Evolutionary conservation across 164 flowering plant genomes (phyloP), one percentile per base, ranked within the genome.

Genomic region (Annona cherimola): DNA sequence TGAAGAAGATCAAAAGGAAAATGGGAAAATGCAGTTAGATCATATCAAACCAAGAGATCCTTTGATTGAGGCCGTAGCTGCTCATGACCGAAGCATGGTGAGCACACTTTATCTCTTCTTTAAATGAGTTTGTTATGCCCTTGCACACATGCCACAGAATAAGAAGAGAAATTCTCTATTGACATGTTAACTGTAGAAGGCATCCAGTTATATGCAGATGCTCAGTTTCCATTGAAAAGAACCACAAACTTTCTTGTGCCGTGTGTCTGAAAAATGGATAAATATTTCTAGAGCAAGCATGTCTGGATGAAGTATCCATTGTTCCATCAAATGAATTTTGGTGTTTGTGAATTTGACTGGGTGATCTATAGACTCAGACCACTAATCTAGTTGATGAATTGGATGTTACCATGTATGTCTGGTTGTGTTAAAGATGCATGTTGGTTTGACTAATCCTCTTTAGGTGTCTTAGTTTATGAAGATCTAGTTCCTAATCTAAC

Each of bases 71-170:
- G 96, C 91, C 68, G 89, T 91, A 74, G 93, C 84, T 74, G 88
- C 96, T 71, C 94, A 83, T 77, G 97, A 90, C 79, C 90, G 85
- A 86, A 88, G 89, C 89, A 90, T 75, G 86, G 99, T 95, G 81
- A 73, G 4, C 41, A 55, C 70, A 16, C 4, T 69, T 35, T 16
- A 4, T 50, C 66, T 43, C 18, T 42, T 40, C 57, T 16, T 50
- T 50, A 50, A 50, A 12, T 50, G 57, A 50, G 57, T 2, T 50
- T 50, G 14, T 2, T 50, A 16, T 11, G 14, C 57, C 14, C 11
- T 9, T 50, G 57, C 3, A 50, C 57, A 8, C 57, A 50, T 50
- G 57, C 57, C 50, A 45, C 50, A 45, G 50, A 4, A 45, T 8
- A 45, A 4, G 50, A 4, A 8, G 50, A 45, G 6, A 45, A 4